Evolutionary conservation across 441 rosid genomes (phyloP).

Genomic region (Eutrema salsugineum): DNA sequence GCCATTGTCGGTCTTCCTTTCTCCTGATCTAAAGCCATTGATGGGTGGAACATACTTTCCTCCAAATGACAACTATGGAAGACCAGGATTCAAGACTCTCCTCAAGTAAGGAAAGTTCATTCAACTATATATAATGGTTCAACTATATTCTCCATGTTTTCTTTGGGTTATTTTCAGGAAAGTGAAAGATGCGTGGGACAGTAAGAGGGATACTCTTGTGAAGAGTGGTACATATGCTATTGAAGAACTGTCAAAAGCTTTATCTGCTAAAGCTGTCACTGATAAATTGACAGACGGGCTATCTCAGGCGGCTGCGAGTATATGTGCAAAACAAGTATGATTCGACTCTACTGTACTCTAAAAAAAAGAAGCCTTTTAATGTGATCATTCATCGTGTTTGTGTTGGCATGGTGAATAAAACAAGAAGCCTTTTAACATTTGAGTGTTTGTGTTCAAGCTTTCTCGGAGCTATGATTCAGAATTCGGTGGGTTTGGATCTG

Average conservation of each 20-base stretch:
- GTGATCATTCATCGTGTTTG: slow-evolving; percentile 14
- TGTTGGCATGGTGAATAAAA: too few relatives aligned
- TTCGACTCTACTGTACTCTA: not conserved
- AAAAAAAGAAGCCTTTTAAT: not conserved
- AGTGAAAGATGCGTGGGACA: slow-evolving; percentile 88
- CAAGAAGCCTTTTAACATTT: not conserved
- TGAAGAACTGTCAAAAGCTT: slow-evolving; percentile 84
- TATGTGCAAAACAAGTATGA: slow-evolving; percentile 84
- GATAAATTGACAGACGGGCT: slow-evolving; percentile 63
- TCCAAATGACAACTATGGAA: slow-evolving; percentile 81
- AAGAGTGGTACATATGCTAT: slow-evolving; percentile 82
- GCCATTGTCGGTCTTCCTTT: slow-evolving; percentile 89
- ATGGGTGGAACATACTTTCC: slow-evolving; percentile 99
- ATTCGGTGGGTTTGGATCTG: slow-evolving; percentile 92
- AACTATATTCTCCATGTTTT: not conserved
- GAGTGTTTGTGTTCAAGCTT: slow-evolving; percentile 50
- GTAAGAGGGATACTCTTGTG: slow-evolving; percentile 61
- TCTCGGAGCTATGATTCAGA: slow-evolving; percentile 67
- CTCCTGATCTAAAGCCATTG: slow-evolving; percentile 92
- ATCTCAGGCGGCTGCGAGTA: slow-evolving; percentile 44
- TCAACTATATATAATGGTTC: too few relatives aligned
- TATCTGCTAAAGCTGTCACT: slow-evolving; percentile 56
- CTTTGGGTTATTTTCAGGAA: slow-evolving; percentile 48
- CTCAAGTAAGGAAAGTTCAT: slow-evolving; percentile 44
- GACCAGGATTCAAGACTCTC: slow-evolving; percentile 92